Base-by-base conservation (phyloP, 306 rosid species). In the Spatholobus suberectus region DNA sequence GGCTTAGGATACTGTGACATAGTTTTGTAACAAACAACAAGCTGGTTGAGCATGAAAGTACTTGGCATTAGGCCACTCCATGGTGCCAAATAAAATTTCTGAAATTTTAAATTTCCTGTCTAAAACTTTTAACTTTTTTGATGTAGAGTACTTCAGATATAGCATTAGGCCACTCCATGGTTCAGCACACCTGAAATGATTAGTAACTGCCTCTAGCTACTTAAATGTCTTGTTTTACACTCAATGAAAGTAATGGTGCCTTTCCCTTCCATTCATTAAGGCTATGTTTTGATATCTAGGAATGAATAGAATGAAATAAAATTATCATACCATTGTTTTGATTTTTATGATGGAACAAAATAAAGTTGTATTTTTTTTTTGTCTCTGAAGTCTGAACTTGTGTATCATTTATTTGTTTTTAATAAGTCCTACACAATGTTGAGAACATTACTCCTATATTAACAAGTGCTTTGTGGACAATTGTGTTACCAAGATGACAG, bases 101-200 rank as follows among this genome's bases (percentile, higher is more conserved):
- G 12, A 41, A 47, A 15, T 74, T 47, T 17, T 44, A 62, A 47
- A 43, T 49, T 1, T 44, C 37, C 46, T 62, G 6, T 41, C 51
- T 13, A 46, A 7, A 14, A 74, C 6, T 29, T n/a, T 38, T 3
- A 5, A 23, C 52, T 40, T 29, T 32, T 29, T 46, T 17, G n/a
- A 34, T 1, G 23, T 57, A 15, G 20, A 29, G 17, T 20, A 65
- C 26, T 9, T 65, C 63, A 32, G 57, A 46, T 41, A 47, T 49
- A 26, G 61, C 41, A 5, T 29, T 43, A 27, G 75, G 59, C 23
- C 24, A 2, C 44, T 51, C 52, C 75, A n/a, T 35, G 85, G 59
- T 65, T 81, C 23, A 21, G 0, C 26, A 72, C 23, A 81, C 43
- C 55, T 72, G 14, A 62, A 61, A 73, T 81, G 52, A 62, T 47